Percentiles rank a stretch among this genome's conserved stretches.
Conservation (phyloP, 306 rosid species). For the Styphnolobium japonicum region DNA sequence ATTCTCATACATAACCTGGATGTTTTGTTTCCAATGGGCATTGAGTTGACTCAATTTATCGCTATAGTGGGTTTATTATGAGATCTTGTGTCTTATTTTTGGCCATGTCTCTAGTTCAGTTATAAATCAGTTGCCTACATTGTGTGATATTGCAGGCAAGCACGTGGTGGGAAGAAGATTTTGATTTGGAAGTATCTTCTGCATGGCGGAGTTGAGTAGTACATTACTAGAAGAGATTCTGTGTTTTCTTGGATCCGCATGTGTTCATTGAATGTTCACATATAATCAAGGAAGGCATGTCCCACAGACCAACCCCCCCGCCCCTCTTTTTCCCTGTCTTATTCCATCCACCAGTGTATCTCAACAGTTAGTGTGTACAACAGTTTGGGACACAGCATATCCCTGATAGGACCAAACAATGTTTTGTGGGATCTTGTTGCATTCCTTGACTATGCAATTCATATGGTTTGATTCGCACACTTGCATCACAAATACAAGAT, state of each 20-base stretch:
- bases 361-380: neutral
- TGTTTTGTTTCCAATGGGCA: neutral
- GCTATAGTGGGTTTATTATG: neutral
- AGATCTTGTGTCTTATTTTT: slow-evolving; percentile 4
- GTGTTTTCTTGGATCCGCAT: slow-evolving; percentile 1
- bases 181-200: slow-evolving; percentile 69
- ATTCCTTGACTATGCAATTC: neutral
- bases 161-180: slow-evolving; percentile 99
- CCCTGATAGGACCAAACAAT: neutral
- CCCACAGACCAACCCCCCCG: neutral
- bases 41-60: neutral
- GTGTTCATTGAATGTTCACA: slow-evolving; percentile 11
- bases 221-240: neutral
- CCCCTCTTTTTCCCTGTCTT: neutral
- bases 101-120: neutral
- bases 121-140: slow-evolving; percentile 17
- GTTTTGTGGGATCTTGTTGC: neutral
- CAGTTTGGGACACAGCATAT: neutral
- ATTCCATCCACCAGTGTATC: neutral
- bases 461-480: neutral
- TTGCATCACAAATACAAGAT: neutral
- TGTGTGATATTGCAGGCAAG: slow-evolving; percentile 49
- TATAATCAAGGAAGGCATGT: slow-evolving; percentile 1
- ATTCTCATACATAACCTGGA: neutral
- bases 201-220: slow-evolving; percentile 78